Evolutionary conservation across 2,329 filamentous ascomycete genomes (phyloP).

Genomic region (Epichloe coenophiala): DNA sequence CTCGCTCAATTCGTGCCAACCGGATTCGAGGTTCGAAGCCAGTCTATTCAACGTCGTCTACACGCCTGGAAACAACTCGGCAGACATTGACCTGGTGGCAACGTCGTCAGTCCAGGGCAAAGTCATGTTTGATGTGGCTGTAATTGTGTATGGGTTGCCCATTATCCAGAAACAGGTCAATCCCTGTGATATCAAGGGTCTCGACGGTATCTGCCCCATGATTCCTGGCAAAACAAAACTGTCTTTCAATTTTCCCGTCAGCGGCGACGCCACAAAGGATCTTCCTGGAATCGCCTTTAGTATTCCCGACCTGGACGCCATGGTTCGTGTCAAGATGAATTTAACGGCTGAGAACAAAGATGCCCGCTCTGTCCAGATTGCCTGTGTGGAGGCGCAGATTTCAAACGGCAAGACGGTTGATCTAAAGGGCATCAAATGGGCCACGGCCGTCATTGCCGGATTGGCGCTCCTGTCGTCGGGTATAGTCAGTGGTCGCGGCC

Average conservation of each 20-base stretch:
- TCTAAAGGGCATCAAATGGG: conserved; percentile 76
- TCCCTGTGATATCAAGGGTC: conserved; percentile 50
- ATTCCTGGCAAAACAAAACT: conserved; percentile 67
- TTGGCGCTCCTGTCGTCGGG: conserved; percentile 73
- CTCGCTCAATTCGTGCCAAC: conserved; percentile 67
- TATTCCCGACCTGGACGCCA: conserved; percentile 81
- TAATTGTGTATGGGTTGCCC: conserved; percentile 39
- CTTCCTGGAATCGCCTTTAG: conserved; percentile 77
- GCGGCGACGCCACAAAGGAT: conserved; percentile 38
- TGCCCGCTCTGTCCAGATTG: conserved; percentile 36
- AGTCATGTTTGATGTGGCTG: conserved; percentile 46
- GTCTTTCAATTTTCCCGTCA: conserved; percentile 50
- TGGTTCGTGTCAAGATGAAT: conserved; percentile 69
- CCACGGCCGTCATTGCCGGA: conserved; percentile 73
- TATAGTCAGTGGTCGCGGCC: conserved; percentile 77
- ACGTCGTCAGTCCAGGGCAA: conserved; percentile 59
- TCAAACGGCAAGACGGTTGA: conserved; percentile 89
- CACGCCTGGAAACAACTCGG: conserved; percentile 54
- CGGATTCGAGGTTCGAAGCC: conserved; percentile 67
- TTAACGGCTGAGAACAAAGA: conserved; percentile 36
- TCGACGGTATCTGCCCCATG: conserved; percentile 80
- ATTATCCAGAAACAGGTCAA: conserved; percentile 51
- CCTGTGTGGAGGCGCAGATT: conserved; percentile 74
- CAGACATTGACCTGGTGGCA: conserved; percentile 59
- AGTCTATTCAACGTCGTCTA: conserved; percentile 71